phyloP scores from a whole-genome alignment of 179 eudicot genomes.

The Actinidia chinensis region DNA sequence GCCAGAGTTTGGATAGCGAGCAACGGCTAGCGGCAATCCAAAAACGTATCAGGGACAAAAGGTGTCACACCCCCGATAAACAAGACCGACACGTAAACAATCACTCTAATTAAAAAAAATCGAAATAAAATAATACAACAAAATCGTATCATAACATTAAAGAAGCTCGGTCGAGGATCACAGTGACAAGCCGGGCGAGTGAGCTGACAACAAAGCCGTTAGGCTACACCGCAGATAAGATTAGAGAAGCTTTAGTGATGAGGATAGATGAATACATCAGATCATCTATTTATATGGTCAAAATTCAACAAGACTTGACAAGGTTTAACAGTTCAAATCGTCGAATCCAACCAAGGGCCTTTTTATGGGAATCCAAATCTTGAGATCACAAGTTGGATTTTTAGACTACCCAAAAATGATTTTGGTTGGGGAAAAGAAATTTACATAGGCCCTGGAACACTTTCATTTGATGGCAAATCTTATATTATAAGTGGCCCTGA shows the following conservation, averaged over 20 bases:
- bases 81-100: too few species aligned
- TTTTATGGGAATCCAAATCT: slow-evolving; percentile 47
- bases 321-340: slow-evolving; percentile 27
- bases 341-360: slow-evolving; percentile 23
- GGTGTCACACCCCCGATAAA: too few species aligned
- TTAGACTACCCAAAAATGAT: slow-evolving; percentile 8
- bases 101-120: too few species aligned
- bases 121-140: too few species aligned
- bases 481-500: slow-evolving; percentile 13
- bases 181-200: slow-evolving; percentile 29
- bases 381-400: slow-evolving; percentile 31
- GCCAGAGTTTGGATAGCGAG: too few species aligned
- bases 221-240: slow-evolving; percentile 27
- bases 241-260: slow-evolving; percentile 43
- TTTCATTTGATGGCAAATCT: slow-evolving; percentile 18
- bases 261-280: slow-evolving; percentile 36
- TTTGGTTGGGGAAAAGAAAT: slow-evolving; percentile 27
- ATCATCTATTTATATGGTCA: slow-evolving; percentile 30
- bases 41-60: too few species aligned
- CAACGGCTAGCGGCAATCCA: too few species aligned
- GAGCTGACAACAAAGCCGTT: slow-evolving; percentile 33
- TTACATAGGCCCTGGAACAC: slow-evolving; percentile 18
- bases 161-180: slow-evolving; percentile 23
- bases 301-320: slow-evolving; percentile 23
- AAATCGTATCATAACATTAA: too few species aligned